Percentiles rank a stretch among this genome's conserved stretches.
phyloP scores from a whole-genome alignment of 1,139 yeast genomes.

The Yamadazyma triangularis region DNA sequence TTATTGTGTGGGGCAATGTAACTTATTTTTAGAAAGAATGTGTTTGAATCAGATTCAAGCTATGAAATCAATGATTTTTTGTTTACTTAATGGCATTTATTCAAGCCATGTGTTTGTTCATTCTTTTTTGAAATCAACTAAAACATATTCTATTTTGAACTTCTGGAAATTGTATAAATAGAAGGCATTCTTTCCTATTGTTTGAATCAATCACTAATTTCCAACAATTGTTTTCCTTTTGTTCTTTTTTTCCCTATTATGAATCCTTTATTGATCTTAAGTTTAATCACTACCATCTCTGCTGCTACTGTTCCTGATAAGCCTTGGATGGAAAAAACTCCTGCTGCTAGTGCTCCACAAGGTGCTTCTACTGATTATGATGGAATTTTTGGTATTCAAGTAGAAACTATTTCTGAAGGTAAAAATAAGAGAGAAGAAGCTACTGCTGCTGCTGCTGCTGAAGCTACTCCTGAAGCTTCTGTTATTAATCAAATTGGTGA shows the following conservation, averaged over 20 bases:
- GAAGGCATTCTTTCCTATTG: too few species aligned
- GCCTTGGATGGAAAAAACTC: constrained; percentile 64
- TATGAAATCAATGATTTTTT: too few species aligned
- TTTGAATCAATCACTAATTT: too few species aligned
- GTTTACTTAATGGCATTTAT: neutral
- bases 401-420: constrained; percentile 51
- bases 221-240: too few species aligned
- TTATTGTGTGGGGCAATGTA: too few species aligned
- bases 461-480: constrained; percentile 2
- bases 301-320: constrained; percentile 71
- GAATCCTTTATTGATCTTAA: constrained; percentile 3
- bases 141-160: too few species aligned
- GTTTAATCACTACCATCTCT: constrained; percentile 26
- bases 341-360: constrained; percentile 39
- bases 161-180: too few species aligned
- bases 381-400: constrained; percentile 65
- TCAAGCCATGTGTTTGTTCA: neutral
- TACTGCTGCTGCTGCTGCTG: constrained; percentile 15
- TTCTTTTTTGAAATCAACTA: neutral
- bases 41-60: too few species aligned
- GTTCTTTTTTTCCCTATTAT: too few species aligned
- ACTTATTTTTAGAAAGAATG: too few species aligned
- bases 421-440: constrained; percentile 13
- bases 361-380: constrained; percentile 58
- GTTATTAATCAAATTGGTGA: constrained; percentile 32